Evolutionary conservation across 768 basidiomycete genomes (phyloP).

Genomic region (Leccinum disarticulatum): DNA sequence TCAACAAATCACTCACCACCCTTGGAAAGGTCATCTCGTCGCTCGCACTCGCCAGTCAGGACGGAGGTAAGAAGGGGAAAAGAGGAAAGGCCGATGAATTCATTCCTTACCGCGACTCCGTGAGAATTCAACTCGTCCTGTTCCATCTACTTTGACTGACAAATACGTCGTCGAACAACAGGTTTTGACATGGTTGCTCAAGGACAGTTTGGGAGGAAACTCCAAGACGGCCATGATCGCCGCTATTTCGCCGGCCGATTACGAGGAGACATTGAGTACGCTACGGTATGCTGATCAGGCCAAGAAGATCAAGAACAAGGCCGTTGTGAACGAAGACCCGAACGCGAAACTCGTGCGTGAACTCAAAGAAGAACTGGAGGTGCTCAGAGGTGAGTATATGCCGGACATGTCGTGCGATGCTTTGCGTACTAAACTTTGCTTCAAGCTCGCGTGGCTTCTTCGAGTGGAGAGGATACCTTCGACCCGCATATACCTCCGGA

Average conservation of each 20-base stretch:
- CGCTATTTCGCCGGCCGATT: slow-evolving; percentile 97
- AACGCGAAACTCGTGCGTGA: slow-evolving; percentile 98
- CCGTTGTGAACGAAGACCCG: slow-evolving; percentile 98
- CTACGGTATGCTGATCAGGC: slow-evolving; percentile 97
- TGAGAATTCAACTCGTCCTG: slow-evolving; percentile 38
- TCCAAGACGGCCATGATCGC: slow-evolving; percentile 99
- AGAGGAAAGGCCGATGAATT: slow-evolving; percentile 91
- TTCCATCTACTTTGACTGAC: slow-evolving; percentile 4
- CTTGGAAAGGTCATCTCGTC: slow-evolving; percentile 97
- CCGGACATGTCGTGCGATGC: not conserved
- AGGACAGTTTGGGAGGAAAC: slow-evolving; percentile 96
- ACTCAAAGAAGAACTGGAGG: slow-evolving; percentile 96
- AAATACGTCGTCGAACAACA: slow-evolving; percentile 29
- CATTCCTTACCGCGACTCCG: slow-evolving; percentile 96
- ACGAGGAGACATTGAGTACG: slow-evolving; percentile 96
- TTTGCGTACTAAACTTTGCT: slow-evolving; percentile 9
- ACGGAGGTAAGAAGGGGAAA: slow-evolving; percentile 77
- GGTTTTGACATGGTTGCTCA: slow-evolving; percentile 97
- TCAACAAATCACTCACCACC: slow-evolving; percentile 97
- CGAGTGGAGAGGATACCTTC: slow-evolving; percentile 69
- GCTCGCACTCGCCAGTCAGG: slow-evolving; percentile 61
- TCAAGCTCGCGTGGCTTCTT: slow-evolving; percentile 73
- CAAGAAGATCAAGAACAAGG: slow-evolving; percentile 99
- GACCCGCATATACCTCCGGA: slow-evolving; percentile 90
- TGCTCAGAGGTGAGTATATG: slow-evolving; percentile 67